A percentile compares a stretch with the other conserved stretches of the same genome.
Evolutionary conservation across 805 yeast genomes (phyloP).

Genomic region (Hanseniaspora hatyaiensis): DNA sequence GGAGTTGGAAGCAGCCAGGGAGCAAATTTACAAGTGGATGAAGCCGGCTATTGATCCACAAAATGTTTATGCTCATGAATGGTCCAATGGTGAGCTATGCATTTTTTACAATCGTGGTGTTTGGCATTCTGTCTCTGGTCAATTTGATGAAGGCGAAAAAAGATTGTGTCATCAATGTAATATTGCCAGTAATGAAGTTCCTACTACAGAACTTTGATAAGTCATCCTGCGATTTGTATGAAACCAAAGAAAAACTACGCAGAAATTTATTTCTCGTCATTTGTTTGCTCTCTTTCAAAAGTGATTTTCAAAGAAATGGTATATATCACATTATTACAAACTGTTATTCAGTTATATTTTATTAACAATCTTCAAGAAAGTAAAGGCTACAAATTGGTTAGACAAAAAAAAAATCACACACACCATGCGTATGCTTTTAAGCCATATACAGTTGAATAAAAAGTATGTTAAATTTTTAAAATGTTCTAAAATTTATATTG

Average conservation of each 20-base stretch:
- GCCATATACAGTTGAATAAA: too few species aligned
- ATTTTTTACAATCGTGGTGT: constrained; percentile 82
- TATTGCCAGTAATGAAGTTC: constrained; percentile 71
- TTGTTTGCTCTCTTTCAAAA: too few species aligned
- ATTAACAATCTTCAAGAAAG: too few species aligned
- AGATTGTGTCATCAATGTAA: constrained; percentile 91
- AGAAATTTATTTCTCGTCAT: background rate
- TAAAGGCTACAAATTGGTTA: background rate
- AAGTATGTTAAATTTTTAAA: too few species aligned
- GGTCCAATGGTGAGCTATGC: constrained; percentile 76
- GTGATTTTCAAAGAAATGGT: too few species aligned
- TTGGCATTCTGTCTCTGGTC: constrained; percentile 88
- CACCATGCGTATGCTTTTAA: too few species aligned
- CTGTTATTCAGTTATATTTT: too few species aligned
- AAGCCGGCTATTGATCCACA: constrained; percentile 73
- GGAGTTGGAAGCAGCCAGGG: constrained; percentile 61
- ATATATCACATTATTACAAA: too few species aligned
- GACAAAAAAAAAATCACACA: background rate
- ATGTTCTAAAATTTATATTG: too few species aligned
- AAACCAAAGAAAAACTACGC: too few species aligned
- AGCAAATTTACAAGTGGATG: constrained; percentile 61
- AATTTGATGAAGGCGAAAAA: constrained; percentile 62
- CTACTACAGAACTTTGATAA: constrained; percentile 27
- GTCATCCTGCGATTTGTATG: too few species aligned
- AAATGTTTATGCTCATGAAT: constrained; percentile 65